These are phyloP conservation scores for Suillus sp. DNA, from an alignment of 768 basidiomycete genomes.

Conservation along the genomic window DNA sequence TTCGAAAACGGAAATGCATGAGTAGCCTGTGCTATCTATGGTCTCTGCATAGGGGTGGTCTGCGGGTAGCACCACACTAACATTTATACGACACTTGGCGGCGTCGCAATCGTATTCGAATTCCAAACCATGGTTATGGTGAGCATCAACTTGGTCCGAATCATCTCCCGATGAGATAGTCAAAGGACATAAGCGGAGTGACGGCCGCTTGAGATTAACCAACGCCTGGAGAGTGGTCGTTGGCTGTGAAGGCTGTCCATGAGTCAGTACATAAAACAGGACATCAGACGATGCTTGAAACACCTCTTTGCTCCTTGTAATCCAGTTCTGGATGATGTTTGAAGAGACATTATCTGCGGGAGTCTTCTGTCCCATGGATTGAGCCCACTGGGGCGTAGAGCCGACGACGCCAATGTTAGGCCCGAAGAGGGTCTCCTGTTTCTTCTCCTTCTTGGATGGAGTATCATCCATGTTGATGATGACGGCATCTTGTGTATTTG, in stretches of 20 bases:
- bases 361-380: slow-evolving; percentile 60
- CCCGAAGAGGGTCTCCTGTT: slow-evolving; percentile 84
- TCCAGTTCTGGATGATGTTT: slow-evolving; percentile 81
- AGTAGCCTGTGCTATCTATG: slow-evolving; percentile 36
- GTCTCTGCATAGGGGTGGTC: slow-evolving; percentile 56
- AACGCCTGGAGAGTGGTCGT: slow-evolving; percentile 94
- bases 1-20: slow-evolving; percentile 40
- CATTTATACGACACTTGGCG: slow-evolving; percentile 77
- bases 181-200: slow-evolving; percentile 75
- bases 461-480: slow-evolving; percentile 25
- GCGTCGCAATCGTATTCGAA: slow-evolving; percentile 94
- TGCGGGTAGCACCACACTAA: slow-evolving; percentile 73
- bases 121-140: slow-evolving; percentile 76
- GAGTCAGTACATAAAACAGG: slow-evolving; percentile 6
- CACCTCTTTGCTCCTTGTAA: slow-evolving; percentile 87
- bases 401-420: slow-evolving; percentile 83
- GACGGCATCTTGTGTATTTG: slow-evolving; percentile 27
- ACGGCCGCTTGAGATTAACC: slow-evolving; percentile 92
- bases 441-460: slow-evolving; percentile 55
- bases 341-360: slow-evolving; percentile 74
- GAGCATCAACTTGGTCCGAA: slow-evolving; percentile 45
- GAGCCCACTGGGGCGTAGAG: slow-evolving; percentile 72
- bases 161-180: slow-evolving; percentile 48
- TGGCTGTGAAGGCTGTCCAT: slow-evolving; percentile 65
- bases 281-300: slow-evolving; percentile 11